Conservation (phyloP, 1,284 basidiomycete genomes). For the Abortiporus biennis region DNA sequence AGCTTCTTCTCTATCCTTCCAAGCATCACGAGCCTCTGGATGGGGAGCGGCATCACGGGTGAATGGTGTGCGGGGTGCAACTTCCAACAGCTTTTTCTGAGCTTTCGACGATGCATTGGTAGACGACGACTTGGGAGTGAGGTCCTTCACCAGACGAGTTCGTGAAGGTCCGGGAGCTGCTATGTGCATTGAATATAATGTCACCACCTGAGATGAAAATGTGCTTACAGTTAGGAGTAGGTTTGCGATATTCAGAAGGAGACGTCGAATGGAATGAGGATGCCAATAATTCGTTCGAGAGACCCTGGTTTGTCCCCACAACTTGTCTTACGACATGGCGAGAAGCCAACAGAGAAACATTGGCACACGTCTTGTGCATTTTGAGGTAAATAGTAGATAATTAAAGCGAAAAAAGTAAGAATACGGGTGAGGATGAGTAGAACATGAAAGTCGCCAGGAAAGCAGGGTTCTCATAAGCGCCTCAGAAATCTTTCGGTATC, state of each 20-base stretch:
- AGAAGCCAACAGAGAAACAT: too few species aligned
- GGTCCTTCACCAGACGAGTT: conserved; percentile 30
- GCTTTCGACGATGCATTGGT: too few species aligned
- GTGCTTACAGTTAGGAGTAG: conserved; percentile 7
- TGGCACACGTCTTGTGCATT: too few species aligned
- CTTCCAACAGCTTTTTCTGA: conserved; percentile 24
- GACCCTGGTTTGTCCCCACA: too few species aligned
- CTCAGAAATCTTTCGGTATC: too few species aligned
- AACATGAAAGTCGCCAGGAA: too few species aligned
- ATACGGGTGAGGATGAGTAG: too few species aligned
- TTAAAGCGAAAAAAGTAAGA: too few species aligned
- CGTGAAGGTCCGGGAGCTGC: conserved; percentile 21
- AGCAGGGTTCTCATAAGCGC: too few species aligned
- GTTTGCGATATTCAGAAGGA: conserved; percentile 1
- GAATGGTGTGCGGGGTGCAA: conserved; percentile 22
- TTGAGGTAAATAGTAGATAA: too few species aligned
- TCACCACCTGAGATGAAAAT: neutral
- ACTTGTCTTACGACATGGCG: too few species aligned
- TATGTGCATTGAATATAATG: neutral
- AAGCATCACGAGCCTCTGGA: conserved; percentile 11
- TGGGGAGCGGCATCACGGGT: conserved; percentile 26
- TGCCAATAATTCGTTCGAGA: conserved; percentile 12
- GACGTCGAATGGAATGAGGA: conserved; percentile 18
- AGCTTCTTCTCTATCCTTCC: neutral
- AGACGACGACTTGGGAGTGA: conserved; percentile 21